Conservation (phyloP, 2,329 filamentous ascomycete genomes). For the Davidsoniella neocaledoniae region DNA sequence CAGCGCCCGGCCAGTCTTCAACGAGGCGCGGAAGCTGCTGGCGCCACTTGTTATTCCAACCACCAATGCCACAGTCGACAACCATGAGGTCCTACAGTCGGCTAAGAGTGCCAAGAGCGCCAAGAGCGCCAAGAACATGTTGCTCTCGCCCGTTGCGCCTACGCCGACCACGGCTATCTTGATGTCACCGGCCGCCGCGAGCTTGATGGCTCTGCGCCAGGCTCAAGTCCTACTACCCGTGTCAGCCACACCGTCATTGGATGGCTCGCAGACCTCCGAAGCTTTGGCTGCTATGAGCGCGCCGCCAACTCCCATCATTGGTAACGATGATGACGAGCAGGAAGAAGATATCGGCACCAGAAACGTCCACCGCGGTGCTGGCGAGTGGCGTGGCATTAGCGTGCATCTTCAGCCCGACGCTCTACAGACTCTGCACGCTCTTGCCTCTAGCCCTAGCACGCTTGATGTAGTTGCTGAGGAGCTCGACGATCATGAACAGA, state of each 20-base stretch:
- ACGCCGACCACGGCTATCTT: slow-evolving; percentile 52
- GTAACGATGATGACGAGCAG: slow-evolving; percentile 33
- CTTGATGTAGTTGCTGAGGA: slow-evolving; percentile 40
- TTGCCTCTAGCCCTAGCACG: slow-evolving; percentile 34
- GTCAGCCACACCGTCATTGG: slow-evolving; percentile 72
- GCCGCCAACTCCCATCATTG: slow-evolving; percentile 65
- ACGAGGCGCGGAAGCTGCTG: slow-evolving; percentile 15
- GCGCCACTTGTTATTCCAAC: slow-evolving; percentile 37
- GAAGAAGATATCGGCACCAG: slow-evolving; percentile 18
- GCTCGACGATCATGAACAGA: slow-evolving; percentile 33
- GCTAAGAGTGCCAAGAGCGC: slow-evolving; percentile 19
- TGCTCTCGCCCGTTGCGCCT: slow-evolving; percentile 39
- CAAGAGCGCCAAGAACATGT: slow-evolving; percentile 33
- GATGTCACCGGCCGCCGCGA: slow-evolving; percentile 59
- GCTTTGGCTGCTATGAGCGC: slow-evolving; percentile 71
- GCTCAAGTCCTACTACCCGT: slow-evolving; percentile 51
- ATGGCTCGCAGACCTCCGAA: slow-evolving; percentile 77
- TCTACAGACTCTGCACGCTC: slow-evolving; percentile 55
- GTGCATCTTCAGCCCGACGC: slow-evolving; percentile 65
- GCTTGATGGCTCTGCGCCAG: slow-evolving; percentile 48
- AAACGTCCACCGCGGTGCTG: slow-evolving; percentile 12
- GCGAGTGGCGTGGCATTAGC: slow-evolving; percentile 45
- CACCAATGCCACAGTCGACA: slow-evolving; percentile 11
- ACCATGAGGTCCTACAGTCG: slow-evolving; percentile 1
- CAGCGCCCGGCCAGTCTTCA: background rate